phyloP scores from a whole-genome alignment of 2,329 filamentous ascomycete genomes.

The Aspergillus candidus region DNA sequence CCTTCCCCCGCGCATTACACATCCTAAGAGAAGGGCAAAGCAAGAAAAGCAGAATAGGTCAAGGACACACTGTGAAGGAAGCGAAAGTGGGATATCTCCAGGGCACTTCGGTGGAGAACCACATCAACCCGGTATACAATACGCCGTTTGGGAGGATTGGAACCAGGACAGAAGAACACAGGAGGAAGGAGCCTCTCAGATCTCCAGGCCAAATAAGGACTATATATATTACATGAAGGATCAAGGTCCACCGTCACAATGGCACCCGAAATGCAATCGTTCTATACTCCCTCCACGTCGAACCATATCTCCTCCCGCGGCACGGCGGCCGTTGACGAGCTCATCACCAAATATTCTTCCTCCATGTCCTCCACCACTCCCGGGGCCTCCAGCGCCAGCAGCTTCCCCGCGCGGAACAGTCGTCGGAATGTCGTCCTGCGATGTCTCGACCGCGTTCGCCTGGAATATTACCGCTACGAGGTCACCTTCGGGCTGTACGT shows the following conservation, averaged over 20 bases:
- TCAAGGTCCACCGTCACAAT: constrained; percentile 11
- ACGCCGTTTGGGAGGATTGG: too few relatives aligned
- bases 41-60: too few relatives aligned
- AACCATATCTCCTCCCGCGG: constrained; percentile 26
- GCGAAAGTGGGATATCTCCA: too few relatives aligned
- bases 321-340: constrained; percentile 27
- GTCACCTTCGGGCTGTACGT: constrained; percentile 42
- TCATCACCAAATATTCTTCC: constrained; percentile 30
- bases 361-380: constrained; percentile 16
- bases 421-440: constrained; percentile 25
- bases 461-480: constrained; percentile 44
- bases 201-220: too few relatives aligned
- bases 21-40: too few relatives aligned
- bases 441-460: constrained; percentile 27
- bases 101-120: too few relatives aligned
- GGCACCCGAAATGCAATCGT: constrained; percentile 30
- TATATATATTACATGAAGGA: background rate
- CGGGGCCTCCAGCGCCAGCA: constrained; percentile 3
- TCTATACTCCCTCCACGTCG: constrained; percentile 28
- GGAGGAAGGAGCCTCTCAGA: too few relatives aligned
- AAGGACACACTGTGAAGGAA: too few relatives aligned
- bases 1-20: too few relatives aligned
- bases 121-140: too few relatives aligned
- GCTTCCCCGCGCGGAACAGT: constrained; percentile 10
- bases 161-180: too few relatives aligned